Conservation (phyloP, 495 filamentous ascomycete genomes). For the Annulohypoxylon stygium region DNA sequence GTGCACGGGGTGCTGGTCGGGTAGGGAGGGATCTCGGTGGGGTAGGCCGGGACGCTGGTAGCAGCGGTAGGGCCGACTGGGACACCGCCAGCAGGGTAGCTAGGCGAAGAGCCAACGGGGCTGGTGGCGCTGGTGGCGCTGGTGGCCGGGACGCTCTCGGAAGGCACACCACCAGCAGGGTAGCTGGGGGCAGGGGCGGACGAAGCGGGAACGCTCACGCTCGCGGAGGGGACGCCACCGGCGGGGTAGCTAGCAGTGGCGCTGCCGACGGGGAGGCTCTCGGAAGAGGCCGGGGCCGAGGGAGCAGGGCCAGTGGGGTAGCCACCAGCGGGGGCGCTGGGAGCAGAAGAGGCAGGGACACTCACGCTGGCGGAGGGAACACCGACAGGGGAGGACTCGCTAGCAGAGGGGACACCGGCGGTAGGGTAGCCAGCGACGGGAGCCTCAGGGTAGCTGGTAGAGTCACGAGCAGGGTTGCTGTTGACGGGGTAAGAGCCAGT, state of each 20-base stretch:
- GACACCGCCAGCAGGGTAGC: constrained; percentile 16
- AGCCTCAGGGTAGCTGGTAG: not conserved
- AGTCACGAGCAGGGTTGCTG: not conserved
- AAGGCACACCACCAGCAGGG: constrained; percentile 14
- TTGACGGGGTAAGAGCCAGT: constrained; percentile 32
- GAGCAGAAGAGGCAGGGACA: constrained; percentile 22
- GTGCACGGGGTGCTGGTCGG: constrained; percentile 29
- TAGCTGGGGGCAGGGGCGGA: not conserved
- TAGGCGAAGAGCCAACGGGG: not conserved
- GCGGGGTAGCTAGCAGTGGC: constrained; percentile 27
- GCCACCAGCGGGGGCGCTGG: constrained; percentile 22
- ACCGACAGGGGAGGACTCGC: constrained; percentile 22
- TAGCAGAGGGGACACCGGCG: not conserved
- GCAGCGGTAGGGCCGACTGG: constrained; percentile 29
- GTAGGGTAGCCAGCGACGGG: not conserved
- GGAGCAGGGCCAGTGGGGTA: constrained; percentile 13
- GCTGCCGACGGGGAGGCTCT: constrained; percentile 8
- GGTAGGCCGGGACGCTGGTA: constrained; percentile 28
- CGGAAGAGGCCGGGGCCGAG: constrained; percentile 19
- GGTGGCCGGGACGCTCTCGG: not conserved
- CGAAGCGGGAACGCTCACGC: not conserved
- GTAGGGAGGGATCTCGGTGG: constrained; percentile 33
- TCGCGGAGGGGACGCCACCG: constrained; percentile 15
- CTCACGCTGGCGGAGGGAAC: constrained; percentile 19
- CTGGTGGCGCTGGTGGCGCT: too few species aligned